Conservation (phyloP, 2,329 filamentous ascomycete species). For the Talaromyces verruculosus region DNA sequence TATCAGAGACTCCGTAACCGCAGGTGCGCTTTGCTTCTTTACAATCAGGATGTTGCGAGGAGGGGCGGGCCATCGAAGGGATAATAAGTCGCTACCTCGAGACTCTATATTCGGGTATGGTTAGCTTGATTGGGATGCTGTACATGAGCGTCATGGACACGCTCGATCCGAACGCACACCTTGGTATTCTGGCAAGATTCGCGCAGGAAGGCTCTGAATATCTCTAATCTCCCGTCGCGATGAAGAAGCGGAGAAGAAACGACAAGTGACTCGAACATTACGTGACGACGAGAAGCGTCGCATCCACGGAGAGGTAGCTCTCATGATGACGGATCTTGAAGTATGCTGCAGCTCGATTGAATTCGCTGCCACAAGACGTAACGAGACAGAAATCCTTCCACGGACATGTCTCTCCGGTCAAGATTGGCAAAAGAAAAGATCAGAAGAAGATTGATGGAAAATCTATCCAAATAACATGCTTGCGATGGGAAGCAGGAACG, state of each 20-base stretch:
- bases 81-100: constrained; percentile 60
- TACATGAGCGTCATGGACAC: not conserved
- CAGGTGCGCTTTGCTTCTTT: constrained; percentile 62
- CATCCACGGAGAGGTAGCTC: constrained; percentile 7
- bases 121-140: not conserved
- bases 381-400: constrained; percentile 2
- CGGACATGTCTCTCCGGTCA: constrained; percentile 13
- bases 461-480: not conserved
- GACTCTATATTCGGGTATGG: constrained; percentile 48
- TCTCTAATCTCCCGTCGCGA: constrained; percentile 45
- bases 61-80: constrained; percentile 66
- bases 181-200: constrained; percentile 64
- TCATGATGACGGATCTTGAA: constrained; percentile 11
- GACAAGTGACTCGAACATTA: constrained; percentile 23
- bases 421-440: not conserved
- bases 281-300: constrained; percentile 19
- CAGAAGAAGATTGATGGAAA: not conserved
- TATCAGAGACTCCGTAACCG: constrained; percentile 57
- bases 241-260: constrained; percentile 47
- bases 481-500: not conserved
- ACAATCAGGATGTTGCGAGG: constrained; percentile 68
- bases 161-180: constrained; percentile 46
- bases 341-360: constrained; percentile 15
- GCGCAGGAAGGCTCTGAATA: constrained; percentile 46
- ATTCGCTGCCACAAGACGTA: constrained; percentile 16